Evolutionary conservation across 2,329 filamentous ascomycete genomes (phyloP).

Genomic region (Pezicula neosporulosa): DNA sequence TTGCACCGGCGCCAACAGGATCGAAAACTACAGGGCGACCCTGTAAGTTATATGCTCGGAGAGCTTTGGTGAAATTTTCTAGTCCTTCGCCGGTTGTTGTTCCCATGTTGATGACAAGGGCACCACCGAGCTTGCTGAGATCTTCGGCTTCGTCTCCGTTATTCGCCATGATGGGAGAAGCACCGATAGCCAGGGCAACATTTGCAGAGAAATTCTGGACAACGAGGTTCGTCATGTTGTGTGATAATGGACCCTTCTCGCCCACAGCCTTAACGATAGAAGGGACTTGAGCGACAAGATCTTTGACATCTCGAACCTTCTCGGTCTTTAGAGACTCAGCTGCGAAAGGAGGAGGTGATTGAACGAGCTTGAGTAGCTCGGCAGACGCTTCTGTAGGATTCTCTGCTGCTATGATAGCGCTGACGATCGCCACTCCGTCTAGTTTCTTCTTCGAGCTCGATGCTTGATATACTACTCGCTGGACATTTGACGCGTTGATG

Average conservation of each 20-base stretch:
- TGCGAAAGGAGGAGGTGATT: conserved; percentile 24
- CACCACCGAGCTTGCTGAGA: conserved; percentile 71
- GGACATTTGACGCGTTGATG: conserved; percentile 73
- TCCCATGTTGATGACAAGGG: conserved; percentile 92
- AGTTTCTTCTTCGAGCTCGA: conserved; percentile 51
- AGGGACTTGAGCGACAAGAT: conserved; percentile 17
- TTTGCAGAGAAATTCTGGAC: conserved; percentile 96
- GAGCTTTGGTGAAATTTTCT: conserved; percentile 67
- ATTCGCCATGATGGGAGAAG: conserved; percentile 92
- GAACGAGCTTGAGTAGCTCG: conserved; percentile 54
- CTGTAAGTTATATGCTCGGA: conserved; percentile 76
- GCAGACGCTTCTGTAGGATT: conserved; percentile 63
- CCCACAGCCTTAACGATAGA: conserved; percentile 58
- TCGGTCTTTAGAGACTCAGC: conserved; percentile 5
- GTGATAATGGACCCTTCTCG: conserved; percentile 67
- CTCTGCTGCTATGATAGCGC: conserved; percentile 74
- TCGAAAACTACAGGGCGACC: conserved; percentile 79
- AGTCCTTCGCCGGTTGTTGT: conserved; percentile 77
- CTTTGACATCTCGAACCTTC: conserved; percentile 19
- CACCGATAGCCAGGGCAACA: conserved; percentile 78
- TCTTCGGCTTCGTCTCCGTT: conserved; percentile 79
- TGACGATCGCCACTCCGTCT: conserved; percentile 84
- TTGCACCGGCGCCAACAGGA: conserved; percentile 88
- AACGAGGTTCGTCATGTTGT: conserved; percentile 97
- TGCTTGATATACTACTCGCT: conserved; percentile 72